Percentiles rank a stretch among this genome's conserved stretches.
phyloP scores from a whole-genome alignment of 345 rosid genomes.

The Pistacia atlantica region DNA sequence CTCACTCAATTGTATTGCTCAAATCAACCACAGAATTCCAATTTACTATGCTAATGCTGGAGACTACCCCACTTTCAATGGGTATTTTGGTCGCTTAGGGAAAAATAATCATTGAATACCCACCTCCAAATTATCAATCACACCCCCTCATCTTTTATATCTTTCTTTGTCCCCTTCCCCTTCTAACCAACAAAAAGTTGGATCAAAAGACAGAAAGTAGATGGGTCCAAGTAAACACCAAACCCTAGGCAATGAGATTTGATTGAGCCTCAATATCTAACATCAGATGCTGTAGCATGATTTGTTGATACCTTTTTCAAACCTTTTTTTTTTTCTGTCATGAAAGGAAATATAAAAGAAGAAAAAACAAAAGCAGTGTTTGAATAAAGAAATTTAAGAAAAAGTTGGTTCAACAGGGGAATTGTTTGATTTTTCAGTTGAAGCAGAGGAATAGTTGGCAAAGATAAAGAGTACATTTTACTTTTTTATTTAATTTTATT shows the following conservation, averaged over 20 bases:
- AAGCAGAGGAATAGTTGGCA: not conserved
- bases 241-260: constrained; percentile 18
- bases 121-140: not conserved
- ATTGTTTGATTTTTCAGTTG: not conserved
- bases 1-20: not conserved
- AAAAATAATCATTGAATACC: not conserved
- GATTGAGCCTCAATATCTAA: constrained; percentile 4
- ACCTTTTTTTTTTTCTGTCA: not conserved
- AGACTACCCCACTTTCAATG: constrained; percentile 5
- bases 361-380: constrained; percentile 3
- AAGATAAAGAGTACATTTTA: not conserved
- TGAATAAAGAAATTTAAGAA: not conserved
- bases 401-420: not conserved
- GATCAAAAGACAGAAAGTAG: not conserved
- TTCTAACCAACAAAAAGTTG: not conserved
- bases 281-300: constrained; percentile 2
- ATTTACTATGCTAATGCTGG: not conserved
- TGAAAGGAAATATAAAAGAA: not conserved
- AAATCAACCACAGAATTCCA: constrained; percentile 14
- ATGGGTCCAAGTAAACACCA: constrained; percentile 12
- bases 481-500: not conserved
- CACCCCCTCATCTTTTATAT: not conserved
- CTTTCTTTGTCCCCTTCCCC: not conserved
- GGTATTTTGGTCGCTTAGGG: constrained; percentile 30
- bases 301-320: not conserved